Conservation (phyloP, 345 rosid genomes). For the Syzygium aromaticum region DNA sequence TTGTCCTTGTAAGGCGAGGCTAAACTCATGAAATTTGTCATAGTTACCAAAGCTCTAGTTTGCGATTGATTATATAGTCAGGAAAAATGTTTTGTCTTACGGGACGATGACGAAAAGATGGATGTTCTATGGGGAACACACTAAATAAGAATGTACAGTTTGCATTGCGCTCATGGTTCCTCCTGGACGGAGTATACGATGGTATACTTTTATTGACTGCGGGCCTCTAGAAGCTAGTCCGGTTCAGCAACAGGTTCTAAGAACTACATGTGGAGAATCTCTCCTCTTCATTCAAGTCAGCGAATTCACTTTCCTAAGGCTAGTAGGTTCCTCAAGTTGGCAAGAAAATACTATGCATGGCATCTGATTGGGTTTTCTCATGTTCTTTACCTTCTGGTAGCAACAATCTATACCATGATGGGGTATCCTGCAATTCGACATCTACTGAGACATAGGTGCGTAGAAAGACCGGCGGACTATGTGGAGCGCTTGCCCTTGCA, state of each 20-base stretch:
- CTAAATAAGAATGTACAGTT: neutral
- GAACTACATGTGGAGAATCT: neutral
- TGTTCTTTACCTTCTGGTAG: neutral
- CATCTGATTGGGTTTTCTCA: neutral
- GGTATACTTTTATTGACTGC: neutral
- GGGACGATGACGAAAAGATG: neutral
- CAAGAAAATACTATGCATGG: too few species aligned
- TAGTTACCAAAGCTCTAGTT: neutral
- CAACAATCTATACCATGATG: neutral
- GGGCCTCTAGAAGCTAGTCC: neutral
- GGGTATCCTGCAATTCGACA: neutral
- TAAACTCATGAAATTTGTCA: constrained; percentile 30
- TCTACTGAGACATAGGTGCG: neutral
- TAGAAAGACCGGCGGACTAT: neutral
- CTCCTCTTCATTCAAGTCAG: neutral
- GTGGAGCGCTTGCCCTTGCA: neutral
- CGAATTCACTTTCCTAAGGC: too few species aligned
- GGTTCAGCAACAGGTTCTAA: neutral
- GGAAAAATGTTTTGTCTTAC: neutral
- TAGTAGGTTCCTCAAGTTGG: too few species aligned
- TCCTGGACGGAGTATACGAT: neutral
- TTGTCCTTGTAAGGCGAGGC: constrained; percentile 52
- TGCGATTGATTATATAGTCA: neutral
- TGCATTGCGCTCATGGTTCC: neutral
- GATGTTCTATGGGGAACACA: neutral